These are phyloP conservation scores for Lathyrus tuberosus DNA, from an alignment of 306 rosid species.

Conservation along the genomic window DNA sequence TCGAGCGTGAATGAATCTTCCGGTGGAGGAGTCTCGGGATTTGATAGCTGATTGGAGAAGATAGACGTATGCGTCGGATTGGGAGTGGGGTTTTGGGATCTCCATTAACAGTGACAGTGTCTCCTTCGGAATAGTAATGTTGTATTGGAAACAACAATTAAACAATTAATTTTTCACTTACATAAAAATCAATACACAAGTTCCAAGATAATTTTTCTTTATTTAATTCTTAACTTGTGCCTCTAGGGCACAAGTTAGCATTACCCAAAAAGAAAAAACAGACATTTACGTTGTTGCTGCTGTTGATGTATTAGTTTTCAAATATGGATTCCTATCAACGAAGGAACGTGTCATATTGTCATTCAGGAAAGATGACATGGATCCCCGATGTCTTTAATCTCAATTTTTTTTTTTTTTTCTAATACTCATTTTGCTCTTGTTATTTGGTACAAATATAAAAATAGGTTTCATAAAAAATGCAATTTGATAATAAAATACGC, in stretches of 20 bases:
- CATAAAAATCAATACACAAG: no score
- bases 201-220: no score
- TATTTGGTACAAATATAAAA: no score
- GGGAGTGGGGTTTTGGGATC: slow-evolving; percentile 32
- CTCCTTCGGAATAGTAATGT: not conserved
- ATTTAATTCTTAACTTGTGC: no score
- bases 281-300: not conserved
- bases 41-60: slow-evolving; percentile 70
- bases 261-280: not conserved
- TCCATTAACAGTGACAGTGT: slow-evolving; percentile 44
- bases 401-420: no score
- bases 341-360: not conserved
- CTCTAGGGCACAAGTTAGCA: no score
- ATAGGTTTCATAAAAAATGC: no score
- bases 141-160: no score
- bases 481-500: no score
- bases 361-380: not conserved
- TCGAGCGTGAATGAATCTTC: slow-evolving; percentile 63
- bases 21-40: slow-evolving; percentile 50
- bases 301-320: not conserved
- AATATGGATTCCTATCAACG: not conserved
- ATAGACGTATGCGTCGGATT: slow-evolving; percentile 49
- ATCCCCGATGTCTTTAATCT: no score
- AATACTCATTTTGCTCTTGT: no score
- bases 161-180: no score